Evolutionary conservation across 2,329 filamentous ascomycete genomes (phyloP), one percentile per base, ranked within the genome.

Genomic region (Xylaria arbuscula): DNA sequence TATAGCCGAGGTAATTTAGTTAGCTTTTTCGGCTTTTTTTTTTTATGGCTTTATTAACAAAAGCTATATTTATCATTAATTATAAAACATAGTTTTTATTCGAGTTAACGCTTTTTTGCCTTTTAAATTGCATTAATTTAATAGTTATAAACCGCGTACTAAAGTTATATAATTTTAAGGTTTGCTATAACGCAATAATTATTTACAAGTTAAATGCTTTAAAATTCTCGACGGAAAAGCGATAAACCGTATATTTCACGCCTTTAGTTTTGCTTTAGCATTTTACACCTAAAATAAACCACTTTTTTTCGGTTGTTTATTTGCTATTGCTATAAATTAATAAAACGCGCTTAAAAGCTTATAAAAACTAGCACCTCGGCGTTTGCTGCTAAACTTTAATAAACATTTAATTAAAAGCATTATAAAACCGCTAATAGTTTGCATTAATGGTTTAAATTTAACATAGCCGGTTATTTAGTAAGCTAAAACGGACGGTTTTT

Each of bases 341-440:
- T 7, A 60, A 60, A 10, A 9, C 28, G 42, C 28, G 45, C 57
- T 60, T 17, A 22, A 60, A 9, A 50, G 22, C 32, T 1, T 48
- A 2, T 60, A 11, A 2, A 9, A 50, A 60, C 8, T 38, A 8
- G 45, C 57, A 60, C 9, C 24, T 50, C 17, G 24, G 36, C 45
- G 57, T 42, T 17, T 50, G 28, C 32, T 8, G n/a, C 45, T 11
- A 60, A 60, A 60, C 42, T 60, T 3, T 60, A 3, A 32, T 15
- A 7, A 60, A n/a, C 42, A 2, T 60, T 10, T 50, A 17, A 28
- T 60, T 2, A 8, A 60, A 11, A 60, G 42, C 32, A 50, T 60
- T 6, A 60, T 60, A 1, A 9, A 50, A 60, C 45, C 15, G 40
- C 55, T 58, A 22, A 58, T 22, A 38, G 55, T 58, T 58, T 22